These are phyloP conservation scores for Coleophoma crateriformis DNA, from an alignment of 2,329 filamentous ascomycete genomes.

Conservation along the genomic window DNA sequence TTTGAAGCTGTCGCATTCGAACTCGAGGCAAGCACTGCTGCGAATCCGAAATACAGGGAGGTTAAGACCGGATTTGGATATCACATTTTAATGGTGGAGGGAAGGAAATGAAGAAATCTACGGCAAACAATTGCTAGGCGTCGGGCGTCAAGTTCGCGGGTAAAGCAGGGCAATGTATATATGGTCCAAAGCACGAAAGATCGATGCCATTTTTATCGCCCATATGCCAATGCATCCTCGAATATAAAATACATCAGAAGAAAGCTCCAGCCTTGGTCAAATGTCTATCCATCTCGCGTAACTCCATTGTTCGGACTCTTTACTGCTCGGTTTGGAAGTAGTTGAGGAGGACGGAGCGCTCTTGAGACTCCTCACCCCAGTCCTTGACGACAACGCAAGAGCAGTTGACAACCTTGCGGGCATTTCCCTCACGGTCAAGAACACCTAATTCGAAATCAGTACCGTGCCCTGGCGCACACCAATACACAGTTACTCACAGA, in stretches of 20 bases:
- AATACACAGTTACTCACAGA: constrained; percentile 69
- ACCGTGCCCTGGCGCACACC: constrained; percentile 1
- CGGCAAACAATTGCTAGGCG: not conserved
- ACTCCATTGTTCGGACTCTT: constrained; percentile 25
- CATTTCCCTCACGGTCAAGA: constrained; percentile 98
- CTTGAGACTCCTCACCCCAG: constrained; percentile 99
- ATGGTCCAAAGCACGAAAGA: no score
- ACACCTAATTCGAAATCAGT: constrained; percentile 57
- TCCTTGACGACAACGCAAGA: constrained; percentile 99
- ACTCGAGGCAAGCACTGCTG: constrained; percentile 60
- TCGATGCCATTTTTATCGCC: constrained; percentile 2
- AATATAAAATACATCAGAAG: constrained; percentile 24
- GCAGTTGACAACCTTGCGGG: constrained; percentile 99
- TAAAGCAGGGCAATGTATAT: no score
- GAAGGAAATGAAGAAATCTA: constrained; percentile 21
- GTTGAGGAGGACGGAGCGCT: constrained; percentile 98
- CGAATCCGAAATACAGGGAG: constrained; percentile 60
- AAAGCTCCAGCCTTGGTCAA: constrained; percentile 18
- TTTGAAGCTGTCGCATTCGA: constrained; percentile 71
- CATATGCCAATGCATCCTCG: constrained; percentile 22
- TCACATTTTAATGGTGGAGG: constrained; percentile 70
- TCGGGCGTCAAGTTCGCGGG: no score
- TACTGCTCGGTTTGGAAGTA: constrained; percentile 96
- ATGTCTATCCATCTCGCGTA: constrained; percentile 21
- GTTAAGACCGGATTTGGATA: constrained; percentile 73